phyloP scores from a whole-genome alignment of 345 rosid genomes.

The Euphorbia peplus region DNA sequence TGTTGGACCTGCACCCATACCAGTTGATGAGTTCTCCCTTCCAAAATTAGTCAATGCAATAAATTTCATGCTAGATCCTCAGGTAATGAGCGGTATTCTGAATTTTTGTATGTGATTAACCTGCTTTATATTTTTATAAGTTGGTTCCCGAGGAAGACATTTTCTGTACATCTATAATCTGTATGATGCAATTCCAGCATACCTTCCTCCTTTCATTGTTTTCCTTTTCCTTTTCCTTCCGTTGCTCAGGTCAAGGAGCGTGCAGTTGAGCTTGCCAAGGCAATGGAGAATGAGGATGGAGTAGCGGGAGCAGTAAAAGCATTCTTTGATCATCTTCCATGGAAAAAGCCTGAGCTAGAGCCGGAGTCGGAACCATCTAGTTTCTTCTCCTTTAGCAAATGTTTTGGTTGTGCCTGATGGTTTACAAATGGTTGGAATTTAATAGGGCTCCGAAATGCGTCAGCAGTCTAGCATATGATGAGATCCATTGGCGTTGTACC shows the following conservation, averaged over 20 bases:
- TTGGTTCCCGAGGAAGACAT: not conserved
- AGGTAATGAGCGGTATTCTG: slow-evolving; percentile 35
- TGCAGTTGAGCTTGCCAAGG: slow-evolving; percentile 80
- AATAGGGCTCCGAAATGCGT: not conserved
- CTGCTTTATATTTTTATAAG: not conserved
- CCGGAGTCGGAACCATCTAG: slow-evolving; percentile 37
- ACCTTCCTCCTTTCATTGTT: not conserved
- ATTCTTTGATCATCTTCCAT: slow-evolving; percentile 80
- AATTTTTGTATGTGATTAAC: slow-evolving; percentile 5
- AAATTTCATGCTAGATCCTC: slow-evolving; percentile 57
- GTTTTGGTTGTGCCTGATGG: slow-evolving; percentile 75
- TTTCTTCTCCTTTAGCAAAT: slow-evolving; percentile 48
- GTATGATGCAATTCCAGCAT: not conserved
- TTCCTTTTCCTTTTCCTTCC: too few relatives aligned
- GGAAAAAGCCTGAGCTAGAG: slow-evolving; percentile 28
- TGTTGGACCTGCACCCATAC: slow-evolving; percentile 91
- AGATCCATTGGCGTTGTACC: slow-evolving; percentile 6
- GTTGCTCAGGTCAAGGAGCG: slow-evolving; percentile 88
- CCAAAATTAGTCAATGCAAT: slow-evolving; percentile 73
- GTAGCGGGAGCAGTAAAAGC: slow-evolving; percentile 94
- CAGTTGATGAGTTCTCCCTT: slow-evolving; percentile 82
- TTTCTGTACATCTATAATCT: not conserved
- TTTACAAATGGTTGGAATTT: not conserved
- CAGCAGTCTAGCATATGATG: slow-evolving; percentile 1
- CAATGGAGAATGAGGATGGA: slow-evolving; percentile 94